Evolutionary conservation across 495 filamentous ascomycete genomes (phyloP).

Genomic region (Haplographium delicatum): DNA sequence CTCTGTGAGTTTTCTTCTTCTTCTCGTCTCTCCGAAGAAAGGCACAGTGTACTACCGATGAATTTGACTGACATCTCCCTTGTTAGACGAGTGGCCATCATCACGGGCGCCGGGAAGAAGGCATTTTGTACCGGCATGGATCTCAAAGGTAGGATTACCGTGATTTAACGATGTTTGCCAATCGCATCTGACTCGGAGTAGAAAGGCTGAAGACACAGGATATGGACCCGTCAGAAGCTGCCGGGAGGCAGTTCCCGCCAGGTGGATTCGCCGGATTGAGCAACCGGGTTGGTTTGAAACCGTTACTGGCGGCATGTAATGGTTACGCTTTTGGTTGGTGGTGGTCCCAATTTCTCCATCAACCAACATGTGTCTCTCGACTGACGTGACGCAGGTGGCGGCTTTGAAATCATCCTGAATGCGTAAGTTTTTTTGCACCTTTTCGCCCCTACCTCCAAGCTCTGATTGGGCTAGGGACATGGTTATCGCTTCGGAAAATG

Average conservation of each 20-base stretch:
- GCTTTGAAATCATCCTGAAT: constrained; percentile 54
- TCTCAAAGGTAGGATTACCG: constrained; percentile 20
- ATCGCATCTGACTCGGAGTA: no score
- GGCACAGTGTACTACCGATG: no score
- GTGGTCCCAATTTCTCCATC: no score
- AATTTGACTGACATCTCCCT: background rate
- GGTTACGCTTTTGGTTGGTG: constrained; percentile 42
- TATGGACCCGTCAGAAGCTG: background rate
- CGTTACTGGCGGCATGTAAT: constrained; percentile 60
- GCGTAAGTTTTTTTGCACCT: no score
- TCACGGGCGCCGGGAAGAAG: constrained; percentile 12
- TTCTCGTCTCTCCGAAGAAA: no score
- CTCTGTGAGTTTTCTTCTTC: constrained; percentile 6
- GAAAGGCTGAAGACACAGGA: background rate
- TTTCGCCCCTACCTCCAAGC: no score
- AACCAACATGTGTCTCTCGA: no score
- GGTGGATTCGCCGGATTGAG: constrained; percentile 20
- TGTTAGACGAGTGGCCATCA: constrained; percentile 16
- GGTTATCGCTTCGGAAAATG: constrained; percentile 45
- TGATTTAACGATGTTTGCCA: no score
- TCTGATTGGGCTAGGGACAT: no score
- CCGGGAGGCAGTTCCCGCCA: constrained; percentile 2
- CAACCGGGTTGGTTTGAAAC: constrained; percentile 36
- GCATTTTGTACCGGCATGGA: constrained; percentile 28
- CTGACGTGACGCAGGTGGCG: no score